Evolutionary conservation across 148 eudicot genomes (phyloP).

Genomic region (Vaccinium vitisidaea): DNA sequence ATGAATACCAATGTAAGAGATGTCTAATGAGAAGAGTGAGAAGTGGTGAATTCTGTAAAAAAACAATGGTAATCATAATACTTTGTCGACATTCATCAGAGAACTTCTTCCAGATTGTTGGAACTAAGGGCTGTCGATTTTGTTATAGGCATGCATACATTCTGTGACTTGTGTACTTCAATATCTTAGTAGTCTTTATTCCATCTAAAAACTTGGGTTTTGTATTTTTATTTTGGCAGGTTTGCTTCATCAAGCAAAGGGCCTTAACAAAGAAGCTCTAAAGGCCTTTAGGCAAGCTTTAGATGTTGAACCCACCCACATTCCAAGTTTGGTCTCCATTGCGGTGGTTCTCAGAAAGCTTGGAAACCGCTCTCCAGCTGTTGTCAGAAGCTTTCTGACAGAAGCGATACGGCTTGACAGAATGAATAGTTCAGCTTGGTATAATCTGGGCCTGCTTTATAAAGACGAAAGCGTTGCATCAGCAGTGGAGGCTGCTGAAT

Average conservation of each 20-base stretch:
- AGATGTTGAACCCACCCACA: conserved; percentile 58
- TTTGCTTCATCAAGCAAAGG: conserved; percentile 67
- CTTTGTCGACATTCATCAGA: not conserved
- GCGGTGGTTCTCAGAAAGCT: conserved; percentile 50
- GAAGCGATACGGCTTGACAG: conserved; percentile 67
- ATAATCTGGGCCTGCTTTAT: conserved; percentile 68
- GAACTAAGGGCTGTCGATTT: too few species aligned
- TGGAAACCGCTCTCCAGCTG: conserved; percentile 31
- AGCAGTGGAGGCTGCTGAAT: conserved; percentile 65
- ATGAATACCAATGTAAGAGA: not conserved
- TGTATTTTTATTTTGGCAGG: conserved; percentile 39
- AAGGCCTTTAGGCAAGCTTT: conserved; percentile 57
- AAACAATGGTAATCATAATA: not conserved
- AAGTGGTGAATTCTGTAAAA: not conserved
- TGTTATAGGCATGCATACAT: not conserved
- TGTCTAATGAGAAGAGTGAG: not conserved
- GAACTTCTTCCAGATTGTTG: not conserved
- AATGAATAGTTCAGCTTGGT: conserved; percentile 71
- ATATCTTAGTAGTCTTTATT: not conserved
- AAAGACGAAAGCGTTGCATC: conserved; percentile 41
- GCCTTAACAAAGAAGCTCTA: conserved; percentile 55
- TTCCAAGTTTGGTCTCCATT: conserved; percentile 69
- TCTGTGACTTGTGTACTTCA: not conserved
- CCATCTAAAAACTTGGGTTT: not conserved
- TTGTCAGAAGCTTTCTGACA: conserved; percentile 57